Evolutionary conservation across 1,284 basidiomycete genomes (phyloP), one percentile per base, ranked within the genome.

Genomic region (Sporisorium reilianum): DNA sequence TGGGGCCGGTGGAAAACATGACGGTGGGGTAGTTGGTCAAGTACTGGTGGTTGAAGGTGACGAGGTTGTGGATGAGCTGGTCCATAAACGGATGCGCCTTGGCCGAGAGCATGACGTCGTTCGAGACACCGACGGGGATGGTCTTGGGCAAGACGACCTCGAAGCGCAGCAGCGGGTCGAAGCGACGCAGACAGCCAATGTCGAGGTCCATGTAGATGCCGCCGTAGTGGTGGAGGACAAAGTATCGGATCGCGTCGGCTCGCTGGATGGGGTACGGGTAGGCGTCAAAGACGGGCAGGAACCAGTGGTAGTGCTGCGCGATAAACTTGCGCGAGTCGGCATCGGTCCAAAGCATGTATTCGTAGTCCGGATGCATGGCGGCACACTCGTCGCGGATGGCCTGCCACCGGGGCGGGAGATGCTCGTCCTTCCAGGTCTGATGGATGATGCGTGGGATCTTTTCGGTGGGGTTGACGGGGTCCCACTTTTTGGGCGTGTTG

Each of bases 301-400:
- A 97, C 91, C 94, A 94, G 12, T 92, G 88, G 84, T 99, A 99
- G 70, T 95, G 86, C 62, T 90, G 86, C 18, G 91, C 91, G 81
- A 99, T 92, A 85, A 99, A 98, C 75, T 93, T 89, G 77, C 94
- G 91, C 16, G 96, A 93, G 67, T 89, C 87, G 12, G 90, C 92
- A 85, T 99, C 97, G 22, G 96, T 97, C 96, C 96, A 99, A 3
- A 99, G 88, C 89, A 91, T 96, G 88, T 97, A 97, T 85, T 97
- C 90, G 85, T 98, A 98, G 88, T 97, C 95, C 7, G 93, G 81
- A 57, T 87, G 85, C 76, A 87, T 79, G 42, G 75, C 77, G n/a
- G 77, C 77, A 64, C 86, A 87, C 40, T 77, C 82, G 41, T 85
- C 81, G 8, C 85, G 74, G 23, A 86, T 81, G 20, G 75, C 88